Base-by-base conservation (phyloP, 306 rosid species). In the Trifolium subterraneum region DNA sequence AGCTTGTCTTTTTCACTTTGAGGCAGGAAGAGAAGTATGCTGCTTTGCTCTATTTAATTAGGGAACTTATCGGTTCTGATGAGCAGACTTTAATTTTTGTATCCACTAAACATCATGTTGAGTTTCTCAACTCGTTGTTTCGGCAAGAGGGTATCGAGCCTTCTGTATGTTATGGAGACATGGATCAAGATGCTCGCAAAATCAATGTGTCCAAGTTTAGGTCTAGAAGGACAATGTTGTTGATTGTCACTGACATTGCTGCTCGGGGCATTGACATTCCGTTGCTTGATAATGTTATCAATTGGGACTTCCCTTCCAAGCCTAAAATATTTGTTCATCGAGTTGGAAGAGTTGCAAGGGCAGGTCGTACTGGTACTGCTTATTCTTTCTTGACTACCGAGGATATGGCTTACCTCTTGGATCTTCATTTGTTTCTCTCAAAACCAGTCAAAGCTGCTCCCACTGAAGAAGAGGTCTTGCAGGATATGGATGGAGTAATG, bases 101-200 rank as follows among this genome's bases (percentile, higher is more conserved):
- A 8, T 85, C 98, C 79, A 91, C 98, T 10, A 91, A 88, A 72
- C 91, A 89, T 79, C 98, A 93, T 48, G 98, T 84, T 10, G 98
- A 93, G 84, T 93, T 93, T 29, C 85, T 93, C 42, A 93, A 88
- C 61, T 31, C 63, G 1, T 76, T 93, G 92, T 91, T 90, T 77
- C 86, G 81, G 41, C 85, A 79, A 79, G 98, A 93, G 85, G 96
- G 96, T 62, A 87, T 91, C 33, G 93, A 82, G 84, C 93, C 96
- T 12, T 93, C 97, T 72, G 92, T 93, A 14, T 93, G 96, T 79
- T 93, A 93, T 71, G 97, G 97, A 38, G 97, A 90, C 68, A 93
- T 93, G 98, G 98, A 93, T 79, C 96, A 90, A n/a, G 98, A 93
- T 86, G 97, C 98, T 77, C 96, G 97, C 68, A 90, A 91, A 71